Percentiles rank a stretch among this genome's conserved stretches.
phyloP scores from a whole-genome alignment of 2,329 filamentous ascomycete species.

The Aphanocladium album region DNA sequence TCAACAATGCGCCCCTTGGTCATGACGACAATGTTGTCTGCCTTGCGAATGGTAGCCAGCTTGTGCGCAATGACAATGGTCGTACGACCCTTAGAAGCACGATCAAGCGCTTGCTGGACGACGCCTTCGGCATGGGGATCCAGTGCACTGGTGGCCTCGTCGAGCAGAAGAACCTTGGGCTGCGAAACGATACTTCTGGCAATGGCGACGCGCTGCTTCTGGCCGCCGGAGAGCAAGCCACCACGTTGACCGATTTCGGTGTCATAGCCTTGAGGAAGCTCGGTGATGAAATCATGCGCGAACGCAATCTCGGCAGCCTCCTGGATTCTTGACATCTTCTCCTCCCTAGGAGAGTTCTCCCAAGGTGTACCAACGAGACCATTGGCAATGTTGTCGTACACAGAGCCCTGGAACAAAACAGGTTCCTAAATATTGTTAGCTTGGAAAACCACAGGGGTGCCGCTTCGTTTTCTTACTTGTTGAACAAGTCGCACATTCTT shows the following conservation, averaged over 20 bases:
- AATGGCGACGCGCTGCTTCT: slow-evolving; percentile 61
- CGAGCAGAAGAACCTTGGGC: slow-evolving; percentile 57
- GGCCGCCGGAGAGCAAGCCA: slow-evolving; percentile 60
- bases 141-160: slow-evolving; percentile 59
- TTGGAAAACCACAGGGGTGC: not conserved
- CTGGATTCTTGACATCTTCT: slow-evolving; percentile 38
- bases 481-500: slow-evolving; percentile 35
- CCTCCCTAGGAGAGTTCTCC: slow-evolving; percentile 33
- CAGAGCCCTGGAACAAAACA: slow-evolving; percentile 40
- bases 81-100: slow-evolving; percentile 50
- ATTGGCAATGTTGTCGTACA: slow-evolving; percentile 51
- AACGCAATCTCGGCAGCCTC: slow-evolving; percentile 45
- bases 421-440: slow-evolving; percentile 29
- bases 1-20: slow-evolving; percentile 22
- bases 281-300: slow-evolving; percentile 45
- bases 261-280: slow-evolving; percentile 42
- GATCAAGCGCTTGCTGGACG: slow-evolving; percentile 50
- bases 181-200: slow-evolving; percentile 58
- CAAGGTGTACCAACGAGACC: slow-evolving; percentile 41
- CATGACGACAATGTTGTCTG: slow-evolving; percentile 29
- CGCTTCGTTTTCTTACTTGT: slow-evolving; percentile 18
- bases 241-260: slow-evolving; percentile 59
- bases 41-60: slow-evolving; percentile 34
- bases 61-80: slow-evolving; percentile 60
- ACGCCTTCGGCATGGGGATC: slow-evolving; percentile 38